These are phyloP conservation scores for Micractinium sp. DNA, from an alignment of 139 green algal genomes.

Conservation along the genomic window DNA sequence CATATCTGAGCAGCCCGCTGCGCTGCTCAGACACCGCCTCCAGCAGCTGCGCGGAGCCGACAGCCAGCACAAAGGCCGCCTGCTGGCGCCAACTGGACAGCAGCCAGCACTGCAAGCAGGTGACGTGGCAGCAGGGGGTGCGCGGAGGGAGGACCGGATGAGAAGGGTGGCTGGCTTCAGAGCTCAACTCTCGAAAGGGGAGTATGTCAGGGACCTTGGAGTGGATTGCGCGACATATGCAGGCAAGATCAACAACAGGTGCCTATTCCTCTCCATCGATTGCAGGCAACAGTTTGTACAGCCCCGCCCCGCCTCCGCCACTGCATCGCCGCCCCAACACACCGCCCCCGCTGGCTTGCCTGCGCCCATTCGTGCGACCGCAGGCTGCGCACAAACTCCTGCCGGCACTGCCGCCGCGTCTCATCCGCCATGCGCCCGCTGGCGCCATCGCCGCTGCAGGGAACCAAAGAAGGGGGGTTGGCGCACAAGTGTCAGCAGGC, in stretches of 20 bases:
- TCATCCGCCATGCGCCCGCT: neutral
- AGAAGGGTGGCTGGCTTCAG: too few species aligned
- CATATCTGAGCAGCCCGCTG: conserved; percentile 58
- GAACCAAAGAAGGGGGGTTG: neutral
- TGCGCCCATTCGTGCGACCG: conserved; percentile 23
- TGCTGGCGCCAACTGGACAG: conserved; percentile 50
- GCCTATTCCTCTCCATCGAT: too few species aligned
- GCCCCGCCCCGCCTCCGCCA: neutral
- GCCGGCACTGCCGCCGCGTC: conserved; percentile 22
- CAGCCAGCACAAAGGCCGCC: conserved; percentile 24
- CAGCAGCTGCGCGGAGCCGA: conserved; percentile 44
- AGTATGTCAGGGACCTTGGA: too few species aligned
- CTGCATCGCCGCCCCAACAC: too few species aligned
- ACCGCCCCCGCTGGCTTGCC: neutral
- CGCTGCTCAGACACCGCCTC: conserved; percentile 18
- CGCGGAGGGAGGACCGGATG: neutral
- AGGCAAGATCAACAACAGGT: too few species aligned
- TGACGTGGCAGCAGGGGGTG: neutral
- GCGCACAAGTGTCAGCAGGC: neutral
- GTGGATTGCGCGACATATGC: too few species aligned
- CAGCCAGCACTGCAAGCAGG: conserved; percentile 46
- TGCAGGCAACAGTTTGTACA: neutral
- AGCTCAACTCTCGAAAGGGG: too few species aligned
- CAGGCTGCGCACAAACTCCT: conserved; percentile 22
- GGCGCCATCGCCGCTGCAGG: neutral